Percentiles rank a stretch among this genome's conserved stretches.
Conservation (phyloP, 331 rosid species). For the Malus hybrid region DNA sequence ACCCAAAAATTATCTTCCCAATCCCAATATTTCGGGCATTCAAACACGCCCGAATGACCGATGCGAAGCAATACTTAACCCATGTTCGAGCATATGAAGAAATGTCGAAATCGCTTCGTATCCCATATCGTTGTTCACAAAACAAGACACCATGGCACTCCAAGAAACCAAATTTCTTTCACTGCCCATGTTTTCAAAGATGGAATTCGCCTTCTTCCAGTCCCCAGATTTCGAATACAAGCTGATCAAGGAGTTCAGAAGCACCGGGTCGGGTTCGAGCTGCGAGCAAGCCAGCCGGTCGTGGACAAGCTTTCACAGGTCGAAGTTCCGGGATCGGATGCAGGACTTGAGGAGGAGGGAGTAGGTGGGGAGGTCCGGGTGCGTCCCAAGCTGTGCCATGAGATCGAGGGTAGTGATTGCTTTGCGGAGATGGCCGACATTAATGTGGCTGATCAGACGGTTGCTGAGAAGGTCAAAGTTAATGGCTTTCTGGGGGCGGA, state of each 20-base stretch:
- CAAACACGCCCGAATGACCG: constrained; percentile 12
- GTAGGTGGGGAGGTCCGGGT: constrained; percentile 10
- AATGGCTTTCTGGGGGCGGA: neutral
- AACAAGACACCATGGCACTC: constrained; percentile 19
- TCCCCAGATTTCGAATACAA: constrained; percentile 17
- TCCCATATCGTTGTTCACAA: constrained; percentile 11
- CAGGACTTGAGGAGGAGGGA: constrained; percentile 25
- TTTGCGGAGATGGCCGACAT: constrained; percentile 10
- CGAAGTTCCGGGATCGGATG: constrained; percentile 17
- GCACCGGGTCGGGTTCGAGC: neutral
- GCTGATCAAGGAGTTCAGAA: constrained; percentile 9
- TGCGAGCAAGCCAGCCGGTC: neutral
- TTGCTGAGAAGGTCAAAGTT: neutral
- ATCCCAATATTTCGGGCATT: neutral
- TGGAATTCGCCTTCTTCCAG: neutral
- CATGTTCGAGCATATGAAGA: neutral
- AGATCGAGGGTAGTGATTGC: constrained; percentile 23
- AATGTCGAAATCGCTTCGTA: neutral
- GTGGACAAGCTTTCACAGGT: constrained; percentile 12
- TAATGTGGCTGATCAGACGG: constrained; percentile 7
- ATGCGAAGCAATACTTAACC: constrained; percentile 15
- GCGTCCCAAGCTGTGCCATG: neutral
- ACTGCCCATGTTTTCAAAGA: neutral
- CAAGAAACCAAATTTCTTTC: constrained; percentile 15
- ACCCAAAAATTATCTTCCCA: constrained; percentile 9